Evolutionary conservation across 495 filamentous ascomycete species (phyloP), one percentile per base, ranked within the genome.

Genomic region (Trichocladium antarcticum): DNA sequence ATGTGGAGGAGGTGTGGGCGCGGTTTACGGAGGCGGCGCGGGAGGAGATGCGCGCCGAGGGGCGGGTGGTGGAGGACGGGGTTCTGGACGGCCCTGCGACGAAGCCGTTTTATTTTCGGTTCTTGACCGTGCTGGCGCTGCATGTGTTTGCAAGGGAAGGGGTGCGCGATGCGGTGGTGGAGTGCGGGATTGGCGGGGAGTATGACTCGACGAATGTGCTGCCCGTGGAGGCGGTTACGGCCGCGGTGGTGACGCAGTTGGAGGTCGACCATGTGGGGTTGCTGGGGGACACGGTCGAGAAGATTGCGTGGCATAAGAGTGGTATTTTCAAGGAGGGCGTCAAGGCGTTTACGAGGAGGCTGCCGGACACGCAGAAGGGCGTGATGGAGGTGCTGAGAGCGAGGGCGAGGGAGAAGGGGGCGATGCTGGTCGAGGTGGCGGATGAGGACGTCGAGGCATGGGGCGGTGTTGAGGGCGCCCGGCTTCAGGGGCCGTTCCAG

Each of bases 1-100:
- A 84, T 51, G 78, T 87, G 57, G 83, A 77, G 54, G 74, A 84
- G 35, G 70, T 85, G 0, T 86, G 80, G 80, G 77, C 81, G 19
- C 59, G 66, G 3, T 57, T 84, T 4, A 68, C 66, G 0, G 45
- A 50, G 8, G 60, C 65, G 0, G 72, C 68, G n/a, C 62, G 56
- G 12, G 53, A 55, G 1, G 73, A 43, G 11, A 28, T 22, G 9
- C 1, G 2, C 19, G 24, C 12, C 0, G 20, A 19, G 10, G 37
- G 24, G n/a, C 71, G 1, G 45, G 42, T 0, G 47, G 47, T 19
- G 2, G 54, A 42, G 0, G 60, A 51, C 4, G 53, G n/a, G 5
- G 55, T 58, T 2, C 10, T 58, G 16, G 44, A 45, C 3, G 65
- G 65, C 6, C 64, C 68, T 0, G 58, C 49, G 11, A 64, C 65